Percentiles rank a stretch among this genome's conserved stretches.
Evolutionary conservation across 2,329 filamentous ascomycete genomes (phyloP).

Genomic region (Fusarium xyrophilum): DNA sequence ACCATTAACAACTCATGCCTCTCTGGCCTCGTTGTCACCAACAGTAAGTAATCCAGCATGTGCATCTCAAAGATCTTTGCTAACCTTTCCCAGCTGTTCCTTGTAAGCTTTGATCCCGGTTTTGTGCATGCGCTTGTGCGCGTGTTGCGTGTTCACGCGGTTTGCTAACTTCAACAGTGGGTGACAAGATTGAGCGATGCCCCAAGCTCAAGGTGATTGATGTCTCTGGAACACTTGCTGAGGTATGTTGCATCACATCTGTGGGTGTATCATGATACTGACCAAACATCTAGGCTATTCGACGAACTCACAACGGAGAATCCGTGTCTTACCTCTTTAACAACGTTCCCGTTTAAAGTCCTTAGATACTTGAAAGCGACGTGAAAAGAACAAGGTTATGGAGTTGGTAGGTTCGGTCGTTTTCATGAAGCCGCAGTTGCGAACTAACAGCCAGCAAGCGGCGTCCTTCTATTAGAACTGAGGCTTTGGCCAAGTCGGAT

Average conservation of each 20-base stretch:
- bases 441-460: constrained; percentile 30
- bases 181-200: constrained; percentile 80
- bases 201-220: constrained; percentile 88
- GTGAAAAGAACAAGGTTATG: constrained; percentile 27
- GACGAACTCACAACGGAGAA: constrained; percentile 71
- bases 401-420: constrained; percentile 36
- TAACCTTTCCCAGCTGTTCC: constrained; percentile 48
- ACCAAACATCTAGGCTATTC: constrained; percentile 60
- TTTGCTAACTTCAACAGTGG: constrained; percentile 50
- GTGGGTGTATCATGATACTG: background rate
- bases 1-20: constrained; percentile 81
- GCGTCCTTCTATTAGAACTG: constrained; percentile 34
- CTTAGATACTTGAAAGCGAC: constrained; percentile 8
- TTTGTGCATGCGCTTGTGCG: background rate
- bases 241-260: constrained; percentile 45
- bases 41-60: constrained; percentile 61
- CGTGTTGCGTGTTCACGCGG: background rate
- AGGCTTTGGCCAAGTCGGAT: constrained; percentile 26
- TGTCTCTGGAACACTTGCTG: constrained; percentile 82
- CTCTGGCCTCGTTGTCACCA: constrained; percentile 84
- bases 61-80: background rate
- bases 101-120: constrained; percentile 30
- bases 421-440: background rate
- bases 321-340: constrained; percentile 73
- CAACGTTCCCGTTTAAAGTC: constrained; percentile 62